Percentiles rank a stretch among this genome's conserved stretches.
Conservation (phyloP, 768 basidiomycete genomes). For the Tephrocybe sp. region DNA sequence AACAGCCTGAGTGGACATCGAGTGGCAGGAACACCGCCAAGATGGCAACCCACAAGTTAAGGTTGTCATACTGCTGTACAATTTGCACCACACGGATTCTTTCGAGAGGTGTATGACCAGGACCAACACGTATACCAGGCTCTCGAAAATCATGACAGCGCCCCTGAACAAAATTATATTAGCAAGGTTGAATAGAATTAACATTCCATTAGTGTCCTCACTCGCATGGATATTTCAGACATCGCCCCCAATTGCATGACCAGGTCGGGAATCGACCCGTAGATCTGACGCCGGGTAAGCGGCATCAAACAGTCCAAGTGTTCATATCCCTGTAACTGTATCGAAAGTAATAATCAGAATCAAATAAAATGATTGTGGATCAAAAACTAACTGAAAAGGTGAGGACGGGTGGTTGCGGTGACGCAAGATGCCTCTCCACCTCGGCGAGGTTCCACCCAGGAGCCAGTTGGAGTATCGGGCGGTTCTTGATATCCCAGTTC, state of each 20-base stretch:
- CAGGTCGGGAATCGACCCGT: neutral
- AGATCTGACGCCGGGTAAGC: neutral
- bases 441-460: neutral
- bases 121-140: conserved; percentile 9
- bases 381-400: neutral
- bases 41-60: conserved; percentile 7
- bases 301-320: neutral
- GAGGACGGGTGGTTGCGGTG: neutral
- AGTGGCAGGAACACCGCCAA: neutral
- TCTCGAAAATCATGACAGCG: conserved; percentile 5
- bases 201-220: neutral
- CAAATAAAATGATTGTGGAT: neutral
- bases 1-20: too few relatives aligned
- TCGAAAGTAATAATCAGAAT: neutral
- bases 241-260: neutral
- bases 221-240: neutral
- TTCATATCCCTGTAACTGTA: conserved; percentile 1
- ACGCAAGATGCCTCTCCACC: neutral
- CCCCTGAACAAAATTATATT: neutral
- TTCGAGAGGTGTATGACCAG: conserved; percentile 3
- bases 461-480: neutral
- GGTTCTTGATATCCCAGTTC: neutral
- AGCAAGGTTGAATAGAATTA: neutral
- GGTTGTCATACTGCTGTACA: neutral
- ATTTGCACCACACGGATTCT: neutral